Evolutionary conservation across 1,284 basidiomycete genomes (phyloP).

Genomic region (Acaromyces ingoldii): DNA sequence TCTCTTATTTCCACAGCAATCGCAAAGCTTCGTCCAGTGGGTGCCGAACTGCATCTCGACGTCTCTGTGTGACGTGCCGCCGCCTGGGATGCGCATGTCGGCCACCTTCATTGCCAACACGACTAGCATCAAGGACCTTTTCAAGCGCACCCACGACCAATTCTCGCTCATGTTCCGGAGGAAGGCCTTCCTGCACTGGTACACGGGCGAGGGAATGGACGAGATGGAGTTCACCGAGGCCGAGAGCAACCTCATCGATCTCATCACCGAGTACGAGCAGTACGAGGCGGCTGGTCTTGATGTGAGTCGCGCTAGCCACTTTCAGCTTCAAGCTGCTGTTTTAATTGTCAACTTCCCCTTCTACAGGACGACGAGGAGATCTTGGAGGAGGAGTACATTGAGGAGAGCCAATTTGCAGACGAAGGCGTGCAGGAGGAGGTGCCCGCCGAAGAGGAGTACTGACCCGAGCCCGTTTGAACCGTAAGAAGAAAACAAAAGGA

Average conservation of each 20-base stretch:
- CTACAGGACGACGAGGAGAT: conserved; percentile 9
- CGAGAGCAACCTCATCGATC: conserved; percentile 49
- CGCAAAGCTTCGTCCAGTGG: conserved; percentile 50
- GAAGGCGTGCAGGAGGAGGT: not conserved
- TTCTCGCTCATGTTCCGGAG: conserved; percentile 52
- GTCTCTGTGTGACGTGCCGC: conserved; percentile 49
- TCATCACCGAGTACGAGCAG: conserved; percentile 53
- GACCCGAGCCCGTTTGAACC: too few relatives aligned
- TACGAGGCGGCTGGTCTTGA: conserved; percentile 7
- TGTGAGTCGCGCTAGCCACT: too few relatives aligned
- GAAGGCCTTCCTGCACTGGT: conserved; percentile 53
- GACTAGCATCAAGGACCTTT: conserved; percentile 48
- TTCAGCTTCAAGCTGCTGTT: too few relatives aligned
- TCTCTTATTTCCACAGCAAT: conserved; percentile 15
- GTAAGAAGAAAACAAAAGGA: too few relatives aligned
- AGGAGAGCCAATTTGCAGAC: conserved; percentile 1
- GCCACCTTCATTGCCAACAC: conserved; percentile 52
- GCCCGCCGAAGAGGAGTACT: not conserved
- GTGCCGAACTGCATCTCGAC: conserved; percentile 51
- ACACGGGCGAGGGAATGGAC: conserved; percentile 53
- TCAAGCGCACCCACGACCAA: conserved; percentile 51
- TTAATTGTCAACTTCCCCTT: too few relatives aligned
- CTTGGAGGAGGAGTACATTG: conserved; percentile 10
- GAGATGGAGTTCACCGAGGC: conserved; percentile 54
- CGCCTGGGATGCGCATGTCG: conserved; percentile 49